These are phyloP conservation scores for Ustilago tritici DNA, from an alignment of 1,284 basidiomycete species.

Conservation along the genomic window DNA sequence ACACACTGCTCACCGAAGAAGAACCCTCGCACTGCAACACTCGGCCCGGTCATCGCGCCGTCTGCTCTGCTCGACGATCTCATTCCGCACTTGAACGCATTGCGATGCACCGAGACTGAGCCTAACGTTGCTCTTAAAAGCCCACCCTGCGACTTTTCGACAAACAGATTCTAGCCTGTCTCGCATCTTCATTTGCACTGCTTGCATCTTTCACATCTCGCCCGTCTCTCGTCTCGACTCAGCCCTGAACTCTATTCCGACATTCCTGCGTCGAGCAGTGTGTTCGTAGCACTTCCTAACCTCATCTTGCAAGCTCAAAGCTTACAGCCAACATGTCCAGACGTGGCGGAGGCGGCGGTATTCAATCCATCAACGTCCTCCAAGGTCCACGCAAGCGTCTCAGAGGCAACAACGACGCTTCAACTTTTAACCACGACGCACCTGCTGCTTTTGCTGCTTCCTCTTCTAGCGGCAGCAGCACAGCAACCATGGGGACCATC, in stretches of 20 bases:
- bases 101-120: constrained; percentile 1
- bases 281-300: no score
- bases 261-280: no score
- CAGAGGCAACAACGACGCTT: constrained; percentile 30
- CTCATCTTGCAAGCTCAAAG: background rate
- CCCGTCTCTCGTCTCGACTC: background rate
- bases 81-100: background rate
- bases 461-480: constrained; percentile 10
- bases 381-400: constrained; percentile 56
- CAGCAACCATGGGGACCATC: constrained; percentile 35
- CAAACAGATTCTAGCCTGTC: no score
- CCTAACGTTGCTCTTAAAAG: background rate
- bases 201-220: background rate
- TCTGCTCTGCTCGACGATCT: background rate
- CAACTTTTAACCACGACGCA: constrained; percentile 16
- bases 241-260: no score
- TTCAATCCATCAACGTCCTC: constrained; percentile 51
- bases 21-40: no score
- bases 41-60: no score
- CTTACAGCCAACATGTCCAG: constrained; percentile 28
- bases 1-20: no score
- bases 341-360: constrained; percentile 29
- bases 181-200: background rate
- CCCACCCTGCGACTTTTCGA: background rate
- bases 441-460: constrained; percentile 14